Evolutionary conservation across 306 rosid species (phyloP), one percentile per base, ranked within the genome.

Genomic region (cucumber (Cucumis sativus)): DNA sequence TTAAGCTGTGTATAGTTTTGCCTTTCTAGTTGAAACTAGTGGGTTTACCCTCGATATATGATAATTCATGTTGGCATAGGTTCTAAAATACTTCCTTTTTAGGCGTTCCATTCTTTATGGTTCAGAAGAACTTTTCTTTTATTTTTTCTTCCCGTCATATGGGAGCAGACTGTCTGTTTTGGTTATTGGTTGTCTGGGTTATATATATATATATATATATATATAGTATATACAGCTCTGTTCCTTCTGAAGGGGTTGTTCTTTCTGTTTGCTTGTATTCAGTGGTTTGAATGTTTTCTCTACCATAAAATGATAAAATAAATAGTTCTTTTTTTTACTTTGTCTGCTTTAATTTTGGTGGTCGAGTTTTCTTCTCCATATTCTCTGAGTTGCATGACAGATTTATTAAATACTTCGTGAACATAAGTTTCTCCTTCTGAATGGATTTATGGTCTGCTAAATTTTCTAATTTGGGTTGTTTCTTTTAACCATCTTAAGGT

Each of bases 401-500:
- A 41, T 41, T 41, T n/a, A 68, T 68, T 20, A 18, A 12, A 1
- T 68, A 68, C 54, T 41, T 20, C 55, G 43, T 66, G 56, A n/a
- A 41, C 28, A 25, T 8, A 16, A 23, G 14, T 49, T 49, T 33
- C 73, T 47, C 77, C 61, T 45, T 51, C 52, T 58, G 66, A 16
- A 56, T 56, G 65, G 78, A 55, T 57, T 73, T 10, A 54, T 35
- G 37, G 37, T 71, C 61, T 49, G 6, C 58, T 30, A 51, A 28
- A 28, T 47, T 51, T 72, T 72, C 35, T 23, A 45, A 25, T 14
- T 41, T 68, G 55, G 55, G 18, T 16, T 47, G 1, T 37, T 65
- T 65, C 17, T 65, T 68, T 68, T 12, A 52, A 52, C 76, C 16
- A 15, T 66, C 76, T 78, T 14, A 79, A 96, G 99, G 92, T 92